phyloP scores from a whole-genome alignment of 2,329 filamentous ascomycete species.

The Colletotrichum echinochloae region DNA sequence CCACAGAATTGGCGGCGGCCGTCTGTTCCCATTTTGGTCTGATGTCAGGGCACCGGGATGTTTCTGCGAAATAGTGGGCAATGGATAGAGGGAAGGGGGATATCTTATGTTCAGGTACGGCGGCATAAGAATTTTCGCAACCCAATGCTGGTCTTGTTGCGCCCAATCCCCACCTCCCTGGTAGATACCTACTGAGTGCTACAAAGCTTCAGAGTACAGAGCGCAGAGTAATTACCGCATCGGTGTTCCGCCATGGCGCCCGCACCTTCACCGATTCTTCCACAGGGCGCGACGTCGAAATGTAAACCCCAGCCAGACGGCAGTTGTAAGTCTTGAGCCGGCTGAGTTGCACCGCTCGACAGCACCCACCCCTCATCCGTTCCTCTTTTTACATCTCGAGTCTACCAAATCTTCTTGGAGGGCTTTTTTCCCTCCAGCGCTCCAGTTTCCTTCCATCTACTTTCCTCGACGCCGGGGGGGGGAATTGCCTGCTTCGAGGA shows the following conservation, averaged over 20 bases:
- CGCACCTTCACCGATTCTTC: constrained; percentile 27
- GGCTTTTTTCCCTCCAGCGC: neutral
- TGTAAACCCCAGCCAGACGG: constrained; percentile 11
- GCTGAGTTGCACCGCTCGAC: neutral
- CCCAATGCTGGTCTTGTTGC: constrained; percentile 13
- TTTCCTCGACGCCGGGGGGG: neutral
- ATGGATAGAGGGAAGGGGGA: neutral
- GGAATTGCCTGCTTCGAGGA: neutral
- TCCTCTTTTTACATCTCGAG: neutral
- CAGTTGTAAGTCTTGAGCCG: neutral
- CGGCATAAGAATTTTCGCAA: constrained; percentile 6
- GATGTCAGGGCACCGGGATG: constrained; percentile 28
- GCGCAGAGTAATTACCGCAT: neutral
- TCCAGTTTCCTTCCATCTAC: neutral
- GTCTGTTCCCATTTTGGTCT: constrained; percentile 26
- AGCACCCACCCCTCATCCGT: neutral
- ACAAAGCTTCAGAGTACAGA: neutral
- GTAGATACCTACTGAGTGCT: neutral
- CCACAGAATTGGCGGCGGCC: constrained; percentile 6
- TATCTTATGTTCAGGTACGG: neutral
- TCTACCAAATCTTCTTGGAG: neutral
- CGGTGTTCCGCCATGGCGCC: constrained; percentile 3
- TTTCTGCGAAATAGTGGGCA: constrained; percentile 14
- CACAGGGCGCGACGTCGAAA: constrained; percentile 10
- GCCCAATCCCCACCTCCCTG: constrained; percentile 34